Conservation (phyloP, 768 basidiomycete genomes). For the Leccinum pellstonianum region DNA sequence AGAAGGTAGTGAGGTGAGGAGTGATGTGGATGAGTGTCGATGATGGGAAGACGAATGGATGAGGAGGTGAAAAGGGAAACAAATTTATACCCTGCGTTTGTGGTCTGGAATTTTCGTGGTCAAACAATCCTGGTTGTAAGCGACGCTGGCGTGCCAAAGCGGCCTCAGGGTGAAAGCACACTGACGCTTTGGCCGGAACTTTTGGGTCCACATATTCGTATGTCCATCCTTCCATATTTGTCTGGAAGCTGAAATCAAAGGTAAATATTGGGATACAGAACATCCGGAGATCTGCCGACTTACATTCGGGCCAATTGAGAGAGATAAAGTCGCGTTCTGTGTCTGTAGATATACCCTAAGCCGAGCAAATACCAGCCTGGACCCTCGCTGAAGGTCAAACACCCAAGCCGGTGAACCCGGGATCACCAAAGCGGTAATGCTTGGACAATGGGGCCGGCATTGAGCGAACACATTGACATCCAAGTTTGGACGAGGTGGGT, state of each 20-base stretch:
- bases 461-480: not conserved
- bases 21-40: not conserved
- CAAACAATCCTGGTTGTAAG: not conserved
- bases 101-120: not conserved
- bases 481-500: not conserved
- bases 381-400: not conserved
- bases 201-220: not conserved
- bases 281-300: not conserved
- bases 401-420: not conserved
- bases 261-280: too few relatives aligned
- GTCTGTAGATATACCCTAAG: too few relatives aligned
- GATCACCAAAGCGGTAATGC: not conserved
- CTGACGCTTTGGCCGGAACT: conserved; percentile 1
- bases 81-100: conserved; percentile 2
- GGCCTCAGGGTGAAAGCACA: not conserved
- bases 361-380: not conserved
- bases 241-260: too few relatives aligned
- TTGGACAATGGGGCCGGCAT: not conserved
- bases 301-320: not conserved
- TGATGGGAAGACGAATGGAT: not conserved
- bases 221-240: too few relatives aligned
- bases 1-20: not conserved
- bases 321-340: too few relatives aligned
- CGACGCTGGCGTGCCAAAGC: conserved; percentile 2
- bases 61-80: not conserved